Base-by-base conservation (phyloP, 2,329 filamentous ascomycete genomes). In the Aspergillus phoenicis region DNA sequence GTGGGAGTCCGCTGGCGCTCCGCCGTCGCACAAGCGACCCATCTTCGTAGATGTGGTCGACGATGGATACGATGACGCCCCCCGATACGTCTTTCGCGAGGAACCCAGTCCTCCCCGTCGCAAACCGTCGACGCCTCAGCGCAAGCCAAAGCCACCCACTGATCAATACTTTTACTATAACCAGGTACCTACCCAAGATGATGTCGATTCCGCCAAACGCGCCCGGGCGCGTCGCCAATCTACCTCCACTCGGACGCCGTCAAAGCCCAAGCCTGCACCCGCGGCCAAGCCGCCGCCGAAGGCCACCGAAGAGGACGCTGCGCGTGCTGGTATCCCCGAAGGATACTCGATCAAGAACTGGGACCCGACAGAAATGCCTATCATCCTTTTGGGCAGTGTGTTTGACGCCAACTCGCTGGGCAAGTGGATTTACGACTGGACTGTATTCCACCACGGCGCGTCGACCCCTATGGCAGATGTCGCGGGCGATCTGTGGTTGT, bases 341-440 rank as follows among this genome's bases (percentile, higher is more conserved):
- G 94, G 95, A 64, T 99, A 96, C 81, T 96, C 92, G 26, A 87
- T 94, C 74, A 98, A 98, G 84, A 96, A 98, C 82, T 98, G 95
- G 95, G 95, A 99, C 75, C 94, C 94, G 0, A 88, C 87, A 28
- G 94, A 98, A 81, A 88, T 93, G 68, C 95, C 95, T 55, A 97
- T 99, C 75, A 89, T 97, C 74, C 86, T 99, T 26, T 85, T 98
- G 22, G 95, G 95, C 54, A 96, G 91, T 73, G 95, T 98, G 59
- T 98, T 98, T 73, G 95, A 98, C 74, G 91, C 94, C 73, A 97
- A 98, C 84, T 97, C 92, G 26, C 85, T 99, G 30, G 95, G 95
- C 72, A 97, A 97, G 80, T 99, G 95, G 95, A 96, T 99, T 73
- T 99, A 97, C 79, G 95, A 98, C 83, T 99, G 95, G 95, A 97